These are phyloP conservation scores for Cladosporium sp. DNA, from an alignment of 2,329 filamentous ascomycete species.

Conservation along the genomic window DNA sequence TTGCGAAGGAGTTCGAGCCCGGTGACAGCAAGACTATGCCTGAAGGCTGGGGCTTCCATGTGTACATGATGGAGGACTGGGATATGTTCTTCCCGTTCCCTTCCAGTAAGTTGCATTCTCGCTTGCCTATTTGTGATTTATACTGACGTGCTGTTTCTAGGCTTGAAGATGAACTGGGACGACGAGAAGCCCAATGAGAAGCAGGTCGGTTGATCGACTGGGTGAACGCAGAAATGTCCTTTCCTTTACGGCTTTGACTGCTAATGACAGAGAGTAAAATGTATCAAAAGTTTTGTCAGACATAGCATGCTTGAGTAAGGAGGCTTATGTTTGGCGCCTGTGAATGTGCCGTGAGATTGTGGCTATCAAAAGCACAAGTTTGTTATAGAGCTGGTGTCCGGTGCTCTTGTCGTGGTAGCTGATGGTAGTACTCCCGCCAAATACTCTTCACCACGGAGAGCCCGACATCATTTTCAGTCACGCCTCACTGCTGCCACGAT, in stretches of 20 bases:
- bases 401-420: neutral
- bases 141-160: conserved; percentile 24
- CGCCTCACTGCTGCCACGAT: neutral
- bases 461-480: neutral
- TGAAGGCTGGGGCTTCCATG: conserved; percentile 40
- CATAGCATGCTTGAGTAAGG: neutral
- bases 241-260: neutral
- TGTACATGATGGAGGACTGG: conserved; percentile 51
- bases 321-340: neutral
- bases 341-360: neutral
- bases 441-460: neutral
- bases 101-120: conserved; percentile 41
- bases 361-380: too few species aligned
- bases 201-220: neutral
- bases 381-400: too few species aligned
- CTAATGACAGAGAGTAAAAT: neutral
- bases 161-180: conserved; percentile 38
- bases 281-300: neutral
- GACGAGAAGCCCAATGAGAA: neutral
- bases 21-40: conserved; percentile 36
- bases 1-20: conserved; percentile 38
- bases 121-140: neutral
- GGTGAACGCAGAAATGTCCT: neutral
- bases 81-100: conserved; percentile 50
- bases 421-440: neutral